Conservation (phyloP, 306 rosid species). For the Dryas alaskensis region DNA sequence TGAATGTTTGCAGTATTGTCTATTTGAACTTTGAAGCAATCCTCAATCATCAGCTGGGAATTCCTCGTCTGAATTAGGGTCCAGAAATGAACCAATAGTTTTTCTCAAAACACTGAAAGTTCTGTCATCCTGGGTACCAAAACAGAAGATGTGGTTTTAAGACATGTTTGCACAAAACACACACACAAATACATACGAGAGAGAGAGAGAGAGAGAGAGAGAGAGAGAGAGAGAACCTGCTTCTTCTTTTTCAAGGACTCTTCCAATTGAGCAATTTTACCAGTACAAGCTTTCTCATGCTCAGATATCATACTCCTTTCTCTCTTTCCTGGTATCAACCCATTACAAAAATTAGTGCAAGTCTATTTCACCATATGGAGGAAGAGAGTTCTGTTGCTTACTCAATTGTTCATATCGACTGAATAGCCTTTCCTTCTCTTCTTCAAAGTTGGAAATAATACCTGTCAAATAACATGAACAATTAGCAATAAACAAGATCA, state of each 20-base stretch:
- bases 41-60: slow-evolving; percentile 78
- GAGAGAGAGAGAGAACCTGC: slow-evolving; percentile 44
- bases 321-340: slow-evolving; percentile 60
- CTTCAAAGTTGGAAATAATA: slow-evolving; percentile 80
- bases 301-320: slow-evolving; percentile 69
- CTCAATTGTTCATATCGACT: slow-evolving; percentile 80
- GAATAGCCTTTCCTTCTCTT: slow-evolving; percentile 82
- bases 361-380: not conserved
- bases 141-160: slow-evolving; percentile 10
- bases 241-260: slow-evolving; percentile 84
- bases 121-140: slow-evolving; percentile 62
- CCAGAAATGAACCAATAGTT: slow-evolving; percentile 82
- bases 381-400: slow-evolving; percentile 33
- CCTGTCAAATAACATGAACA: slow-evolving; percentile 40
- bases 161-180: not conserved
- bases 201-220: slow-evolving; percentile 8
- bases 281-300: slow-evolving; percentile 69
- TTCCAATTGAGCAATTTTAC: slow-evolving; percentile 69
- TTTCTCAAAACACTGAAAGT: slow-evolving; percentile 86
- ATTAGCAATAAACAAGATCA: slow-evolving; percentile 16
- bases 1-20: not conserved
- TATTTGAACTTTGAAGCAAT: not conserved
- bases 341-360: slow-evolving; percentile 4
- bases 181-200: not conserved
- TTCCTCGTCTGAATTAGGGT: slow-evolving; percentile 72